Conservation (phyloP, 345 rosid species). For the Gynandropsis gynandra region DNA sequence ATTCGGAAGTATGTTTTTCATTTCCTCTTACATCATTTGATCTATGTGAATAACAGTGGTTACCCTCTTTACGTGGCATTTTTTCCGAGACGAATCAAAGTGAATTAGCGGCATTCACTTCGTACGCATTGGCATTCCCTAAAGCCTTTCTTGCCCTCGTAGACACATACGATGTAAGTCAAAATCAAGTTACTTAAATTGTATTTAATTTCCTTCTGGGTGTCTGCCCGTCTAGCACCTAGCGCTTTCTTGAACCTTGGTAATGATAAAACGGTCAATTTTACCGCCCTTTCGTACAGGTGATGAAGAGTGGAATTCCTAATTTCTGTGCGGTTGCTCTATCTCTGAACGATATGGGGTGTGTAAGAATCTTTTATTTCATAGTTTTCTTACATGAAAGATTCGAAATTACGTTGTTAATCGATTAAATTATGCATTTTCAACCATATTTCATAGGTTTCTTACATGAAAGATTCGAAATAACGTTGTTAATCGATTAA, state of each 20-base stretch:
- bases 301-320: conserved; percentile 81
- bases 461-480: too few species aligned
- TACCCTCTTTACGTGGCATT: conserved; percentile 40
- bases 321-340: conserved; percentile 94
- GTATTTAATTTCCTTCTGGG: too few species aligned
- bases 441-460: too few species aligned
- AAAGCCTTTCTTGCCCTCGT: conserved; percentile 76
- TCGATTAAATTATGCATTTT: neutral
- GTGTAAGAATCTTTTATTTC: conserved; percentile 19
- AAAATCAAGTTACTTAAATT: neutral
- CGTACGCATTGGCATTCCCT: conserved; percentile 98
- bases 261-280: neutral
- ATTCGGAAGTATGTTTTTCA: too few species aligned
- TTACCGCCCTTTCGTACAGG: conserved; percentile 35
- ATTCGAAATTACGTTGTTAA: too few species aligned
- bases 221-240: too few species aligned
- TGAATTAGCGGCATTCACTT: conserved; percentile 83
- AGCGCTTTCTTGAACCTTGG: too few species aligned
- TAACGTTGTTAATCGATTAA: neutral
- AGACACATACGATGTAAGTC: conserved; percentile 87
- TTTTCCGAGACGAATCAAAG: conserved; percentile 95
- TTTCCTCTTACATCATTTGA: too few species aligned
- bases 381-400: too few species aligned
- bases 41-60: too few species aligned
- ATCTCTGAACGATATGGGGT: conserved; percentile 84